Percentiles rank a stretch among this genome's conserved stretches.
phyloP scores from a whole-genome alignment of 805 yeast species.

The Spathaspora arborariae region DNA sequence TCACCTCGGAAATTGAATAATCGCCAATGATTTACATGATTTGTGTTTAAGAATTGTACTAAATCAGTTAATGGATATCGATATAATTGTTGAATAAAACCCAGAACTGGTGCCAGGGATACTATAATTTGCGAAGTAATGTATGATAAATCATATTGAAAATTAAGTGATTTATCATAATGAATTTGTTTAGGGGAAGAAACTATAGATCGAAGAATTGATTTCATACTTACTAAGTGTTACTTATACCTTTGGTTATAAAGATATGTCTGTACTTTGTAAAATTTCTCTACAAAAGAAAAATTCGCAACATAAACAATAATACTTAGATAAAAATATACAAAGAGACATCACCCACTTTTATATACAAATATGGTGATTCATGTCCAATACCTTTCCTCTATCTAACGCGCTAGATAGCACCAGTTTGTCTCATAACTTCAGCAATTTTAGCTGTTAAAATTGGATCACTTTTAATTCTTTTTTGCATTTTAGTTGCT shows the following conservation, averaged over 20 bases:
- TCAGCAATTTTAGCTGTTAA: constrained; percentile 62
- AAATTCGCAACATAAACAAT: no score
- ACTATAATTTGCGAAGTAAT: constrained; percentile 64
- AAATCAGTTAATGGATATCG: constrained; percentile 53
- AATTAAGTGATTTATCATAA: constrained; percentile 2
- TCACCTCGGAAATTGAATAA: constrained; percentile 72
- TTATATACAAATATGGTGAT: not conserved
- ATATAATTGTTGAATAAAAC: constrained; percentile 40
- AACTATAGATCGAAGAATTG: constrained; percentile 13
- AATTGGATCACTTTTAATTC: constrained; percentile 66
- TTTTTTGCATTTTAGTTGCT: constrained; percentile 86
- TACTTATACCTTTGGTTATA: no score
- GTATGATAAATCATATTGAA: constrained; percentile 59
- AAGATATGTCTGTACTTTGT: no score
- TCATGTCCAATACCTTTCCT: no score
- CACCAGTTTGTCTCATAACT: constrained; percentile 38
- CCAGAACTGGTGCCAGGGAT: constrained; percentile 68
- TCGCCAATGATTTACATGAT: constrained; percentile 61
- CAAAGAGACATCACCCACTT: not conserved
- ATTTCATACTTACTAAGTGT: constrained; percentile 9
- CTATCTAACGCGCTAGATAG: constrained; percentile 8
- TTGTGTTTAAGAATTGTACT: constrained; percentile 39
- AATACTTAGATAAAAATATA: not conserved
- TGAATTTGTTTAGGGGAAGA: constrained; percentile 9
- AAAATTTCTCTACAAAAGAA: no score